phyloP scores from a whole-genome alignment of 768 basidiomycete genomes.

The Rhizopogon vinicolor region DNA sequence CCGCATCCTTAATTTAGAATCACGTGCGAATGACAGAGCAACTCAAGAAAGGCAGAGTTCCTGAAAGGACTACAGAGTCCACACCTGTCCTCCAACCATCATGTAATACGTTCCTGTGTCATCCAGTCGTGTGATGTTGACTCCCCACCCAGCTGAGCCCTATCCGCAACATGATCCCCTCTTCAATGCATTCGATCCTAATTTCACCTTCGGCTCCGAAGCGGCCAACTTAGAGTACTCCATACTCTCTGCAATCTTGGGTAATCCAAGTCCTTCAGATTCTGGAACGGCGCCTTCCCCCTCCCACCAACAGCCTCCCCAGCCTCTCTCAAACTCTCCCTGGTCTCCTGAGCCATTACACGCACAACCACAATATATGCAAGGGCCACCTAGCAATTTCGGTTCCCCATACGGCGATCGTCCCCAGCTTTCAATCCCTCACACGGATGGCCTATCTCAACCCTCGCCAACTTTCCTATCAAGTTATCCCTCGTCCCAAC shows the following conservation, averaged over 20 bases:
- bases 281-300: conserved; percentile 25
- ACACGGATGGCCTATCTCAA: conserved; percentile 27
- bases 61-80: conserved; percentile 27
- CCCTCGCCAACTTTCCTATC: conserved; percentile 25
- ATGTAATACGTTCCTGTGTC: conserved; percentile 20
- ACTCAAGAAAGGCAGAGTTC: conserved; percentile 25
- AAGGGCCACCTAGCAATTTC: conserved; percentile 12
- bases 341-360: conserved; percentile 34
- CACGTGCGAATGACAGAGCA: conserved; percentile 33
- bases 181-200: conserved; percentile 59
- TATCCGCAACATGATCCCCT: conserved; percentile 51
- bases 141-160: conserved; percentile 37
- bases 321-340: conserved; percentile 24
- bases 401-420: conserved; percentile 20
- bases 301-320: conserved; percentile 16
- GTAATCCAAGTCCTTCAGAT: conserved; percentile 56
- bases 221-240: conserved; percentile 94
- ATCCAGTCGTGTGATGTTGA: conserved; percentile 7
- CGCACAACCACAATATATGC: conserved; percentile 26
- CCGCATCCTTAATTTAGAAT: conserved; percentile 9
- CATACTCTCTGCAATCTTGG: conserved; percentile 88
- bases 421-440: conserved; percentile 26
- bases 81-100: conserved; percentile 21
- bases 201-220: conserved; percentile 74
- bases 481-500: conserved; percentile 23